Conservation (phyloP, 306 rosid genomes). For the Sicyos baderoa region DNA sequence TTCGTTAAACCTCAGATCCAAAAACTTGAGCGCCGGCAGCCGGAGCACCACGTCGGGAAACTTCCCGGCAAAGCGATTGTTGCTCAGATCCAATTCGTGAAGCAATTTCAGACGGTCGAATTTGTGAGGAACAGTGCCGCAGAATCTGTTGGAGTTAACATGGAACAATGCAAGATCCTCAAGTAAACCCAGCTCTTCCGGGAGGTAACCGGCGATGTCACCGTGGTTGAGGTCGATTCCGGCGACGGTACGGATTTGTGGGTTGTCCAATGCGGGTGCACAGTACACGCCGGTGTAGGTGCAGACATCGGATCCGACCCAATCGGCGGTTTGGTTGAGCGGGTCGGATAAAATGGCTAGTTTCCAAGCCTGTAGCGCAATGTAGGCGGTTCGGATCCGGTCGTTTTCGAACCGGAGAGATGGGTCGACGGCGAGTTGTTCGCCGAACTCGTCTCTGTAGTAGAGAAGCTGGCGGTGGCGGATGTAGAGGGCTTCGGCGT, state of each 20-base stretch:
- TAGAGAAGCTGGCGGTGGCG: constrained; percentile 73
- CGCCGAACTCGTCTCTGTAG: constrained; percentile 73
- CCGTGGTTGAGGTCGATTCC: constrained; percentile 94
- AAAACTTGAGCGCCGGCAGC: constrained; percentile 58
- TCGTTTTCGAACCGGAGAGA: constrained; percentile 51
- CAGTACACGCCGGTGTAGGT: constrained; percentile 59
- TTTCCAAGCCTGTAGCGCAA: constrained; percentile 79
- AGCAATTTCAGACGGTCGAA: constrained; percentile 45
- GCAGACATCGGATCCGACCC: constrained; percentile 81
- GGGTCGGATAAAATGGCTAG: constrained; percentile 86
- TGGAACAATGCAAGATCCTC: constrained; percentile 73
- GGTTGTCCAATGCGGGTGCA: constrained; percentile 56
- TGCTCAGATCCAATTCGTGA: constrained; percentile 79
- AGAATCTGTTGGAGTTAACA: constrained; percentile 73
- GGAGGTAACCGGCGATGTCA: constrained; percentile 91
- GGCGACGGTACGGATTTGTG: constrained; percentile 56
- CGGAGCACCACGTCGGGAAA: constrained; percentile 64
- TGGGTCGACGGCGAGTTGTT: constrained; percentile 56
- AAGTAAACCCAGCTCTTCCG: constrained; percentile 72
- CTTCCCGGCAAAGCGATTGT: constrained; percentile 76
- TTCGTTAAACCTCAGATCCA: constrained; percentile 93
- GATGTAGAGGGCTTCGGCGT: constrained; percentile 47
- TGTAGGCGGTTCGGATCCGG: constrained; percentile 53
- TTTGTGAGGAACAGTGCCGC: constrained; percentile 73
- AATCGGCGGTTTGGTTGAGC: constrained; percentile 34